Conservation (phyloP, 2,329 filamentous ascomycete genomes). For the Ceratocystis cubensis region DNA sequence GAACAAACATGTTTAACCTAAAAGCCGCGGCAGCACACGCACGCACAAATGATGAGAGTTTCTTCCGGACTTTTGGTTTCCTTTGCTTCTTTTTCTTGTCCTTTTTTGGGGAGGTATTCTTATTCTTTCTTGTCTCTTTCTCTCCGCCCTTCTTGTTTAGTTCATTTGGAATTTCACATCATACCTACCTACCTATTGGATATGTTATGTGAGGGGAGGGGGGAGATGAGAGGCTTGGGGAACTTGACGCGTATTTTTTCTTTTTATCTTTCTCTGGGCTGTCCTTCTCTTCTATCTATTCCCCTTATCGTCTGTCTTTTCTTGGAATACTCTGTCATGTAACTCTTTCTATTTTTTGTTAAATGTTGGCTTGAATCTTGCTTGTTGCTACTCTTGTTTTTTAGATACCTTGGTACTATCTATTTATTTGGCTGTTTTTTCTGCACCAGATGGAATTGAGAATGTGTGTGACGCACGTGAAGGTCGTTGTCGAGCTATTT, state of each 20-base stretch:
- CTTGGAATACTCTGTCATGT: slow-evolving; percentile 13
- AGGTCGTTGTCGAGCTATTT: background rate
- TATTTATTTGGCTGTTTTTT: background rate
- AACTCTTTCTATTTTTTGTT: slow-evolving; percentile 4
- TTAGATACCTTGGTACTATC: slow-evolving; percentile 13
- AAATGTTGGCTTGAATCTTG: slow-evolving; percentile 7
- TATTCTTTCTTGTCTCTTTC: slow-evolving; percentile 5
- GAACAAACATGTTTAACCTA: slow-evolving; percentile 1
- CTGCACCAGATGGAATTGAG: background rate
- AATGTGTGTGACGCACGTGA: background rate
- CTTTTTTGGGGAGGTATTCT: background rate
- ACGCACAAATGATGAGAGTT: slow-evolving; percentile 8
- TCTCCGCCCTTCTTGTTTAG: slow-evolving; percentile 8
- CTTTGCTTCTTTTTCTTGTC: background rate
- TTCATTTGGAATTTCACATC: slow-evolving; percentile 4
- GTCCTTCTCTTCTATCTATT: slow-evolving; percentile 9
- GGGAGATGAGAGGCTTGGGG: background rate
- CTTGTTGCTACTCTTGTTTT: background rate
- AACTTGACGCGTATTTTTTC: background rate
- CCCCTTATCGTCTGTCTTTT: background rate
- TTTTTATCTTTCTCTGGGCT: slow-evolving; percentile 3
- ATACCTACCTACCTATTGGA: background rate
- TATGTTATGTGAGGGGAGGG: background rate
- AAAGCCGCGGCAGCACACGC: background rate
- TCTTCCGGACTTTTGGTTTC: background rate